A percentile compares a stretch with the other conserved stretches of the same genome.
Evolutionary conservation across 768 basidiomycete species (phyloP).

Genomic region (Panaeolus papilionaceus): DNA sequence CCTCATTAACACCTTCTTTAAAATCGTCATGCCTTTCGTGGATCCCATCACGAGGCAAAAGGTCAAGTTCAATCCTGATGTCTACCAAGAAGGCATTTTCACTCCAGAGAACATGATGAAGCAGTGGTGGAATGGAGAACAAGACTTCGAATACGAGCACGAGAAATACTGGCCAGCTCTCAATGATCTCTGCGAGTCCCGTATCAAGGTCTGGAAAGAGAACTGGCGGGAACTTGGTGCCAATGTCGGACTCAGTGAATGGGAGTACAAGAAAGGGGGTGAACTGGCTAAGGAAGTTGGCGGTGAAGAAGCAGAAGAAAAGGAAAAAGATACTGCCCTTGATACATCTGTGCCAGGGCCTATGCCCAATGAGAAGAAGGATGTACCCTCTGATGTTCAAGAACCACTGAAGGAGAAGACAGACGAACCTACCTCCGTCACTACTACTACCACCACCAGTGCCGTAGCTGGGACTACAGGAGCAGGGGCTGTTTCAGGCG

Average conservation of each 20-base stretch:
- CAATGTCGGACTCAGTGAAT: slow-evolving; percentile 76
- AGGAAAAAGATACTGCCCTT: slow-evolving; percentile 1
- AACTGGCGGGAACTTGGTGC: slow-evolving; percentile 76
- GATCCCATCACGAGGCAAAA: slow-evolving; percentile 83
- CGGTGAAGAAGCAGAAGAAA: slow-evolving; percentile 19
- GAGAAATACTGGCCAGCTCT: slow-evolving; percentile 77
- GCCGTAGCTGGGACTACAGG: slow-evolving; percentile 11
- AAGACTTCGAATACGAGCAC: slow-evolving; percentile 76
- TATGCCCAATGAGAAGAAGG: background rate
- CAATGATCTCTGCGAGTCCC: slow-evolving; percentile 57
- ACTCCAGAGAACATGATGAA: slow-evolving; percentile 71
- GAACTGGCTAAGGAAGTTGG: slow-evolving; percentile 12
- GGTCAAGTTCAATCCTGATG: slow-evolving; percentile 75
- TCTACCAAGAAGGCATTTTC: slow-evolving; percentile 72
- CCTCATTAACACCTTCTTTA: slow-evolving; percentile 76
- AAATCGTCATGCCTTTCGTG: slow-evolving; percentile 79
- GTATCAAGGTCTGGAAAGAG: slow-evolving; percentile 53
- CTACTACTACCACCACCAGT: slow-evolving; percentile 8
- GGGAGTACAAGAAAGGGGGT: slow-evolving; percentile 65
- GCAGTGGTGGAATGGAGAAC: slow-evolving; percentile 72
- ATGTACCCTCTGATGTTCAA: background rate
- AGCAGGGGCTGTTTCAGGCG: slow-evolving; percentile 20
- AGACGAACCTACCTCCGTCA: background rate
- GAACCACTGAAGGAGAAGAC: background rate
- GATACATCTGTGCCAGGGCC: background rate